Evolutionary conservation across 495 filamentous ascomycete species (phyloP), one percentile per base, ranked within the genome.

Genomic region (Oleoguttula mirabilis): DNA sequence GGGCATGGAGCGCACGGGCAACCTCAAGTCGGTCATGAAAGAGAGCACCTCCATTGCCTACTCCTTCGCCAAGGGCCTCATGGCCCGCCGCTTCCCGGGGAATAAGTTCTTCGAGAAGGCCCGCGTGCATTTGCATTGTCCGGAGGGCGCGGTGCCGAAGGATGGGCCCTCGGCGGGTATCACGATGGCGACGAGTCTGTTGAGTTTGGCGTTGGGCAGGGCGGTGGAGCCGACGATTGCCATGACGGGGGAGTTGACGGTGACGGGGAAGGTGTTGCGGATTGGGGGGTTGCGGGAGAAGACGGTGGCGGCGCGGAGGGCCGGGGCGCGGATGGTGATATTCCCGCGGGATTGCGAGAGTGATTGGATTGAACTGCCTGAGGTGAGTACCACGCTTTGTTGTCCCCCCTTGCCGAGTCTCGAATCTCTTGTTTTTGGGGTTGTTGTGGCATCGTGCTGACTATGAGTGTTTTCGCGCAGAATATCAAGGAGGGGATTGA

Each of bases 81-180:
- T 96, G 72, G 86, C 81, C 19, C 75, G 72, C 53, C 60, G 82
- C 20, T 96, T 87, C 66, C 75, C 87, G 3, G 76, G 85, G 36
- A 99, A 99, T 58, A 69, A 72, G 48, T 99, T 95, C 71, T 94
- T 96, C 54, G 88, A 96, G 57, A 88, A 93, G 67, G 92, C 92
- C 24, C 82, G 79, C 64, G 70, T 99, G 32, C 92, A 99, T 65
- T 67, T 99, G 48, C 92, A 99, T 67, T 93, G 93, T 49, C 92
- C 92, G 1, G 92, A 99, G 63, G 92, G 92, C 2, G 92, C 92
- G 24, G 85, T 94, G 47, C 86, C 77, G 45, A 99, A 99, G 63
- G 92, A 96, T 63, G 90, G 79, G 14, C 92, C 92, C 10, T 88
- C 81, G 48, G 92, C 92, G 31, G 92, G 92, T 56, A 81, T 96